These are phyloP conservation scores for Ogataea zsoltii DNA, from an alignment of 805 yeast species.

Conservation along the genomic window DNA sequence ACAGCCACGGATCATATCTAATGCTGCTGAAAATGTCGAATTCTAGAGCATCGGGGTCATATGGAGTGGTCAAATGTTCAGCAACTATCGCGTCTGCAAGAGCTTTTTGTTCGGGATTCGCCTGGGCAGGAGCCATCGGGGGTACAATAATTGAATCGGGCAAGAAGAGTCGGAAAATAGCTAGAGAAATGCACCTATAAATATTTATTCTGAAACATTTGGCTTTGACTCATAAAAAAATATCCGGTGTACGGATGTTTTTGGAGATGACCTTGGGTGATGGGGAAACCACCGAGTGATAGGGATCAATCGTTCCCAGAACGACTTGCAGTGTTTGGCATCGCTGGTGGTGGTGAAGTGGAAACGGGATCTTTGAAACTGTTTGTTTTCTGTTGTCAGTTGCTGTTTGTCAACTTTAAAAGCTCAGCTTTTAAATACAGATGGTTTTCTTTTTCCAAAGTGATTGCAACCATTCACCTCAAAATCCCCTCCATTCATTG, in stretches of 20 bases:
- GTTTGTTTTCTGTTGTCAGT: too few species aligned
- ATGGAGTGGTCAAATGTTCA: slow-evolving; percentile 15
- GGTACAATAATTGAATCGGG: background rate
- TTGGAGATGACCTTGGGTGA: too few species aligned
- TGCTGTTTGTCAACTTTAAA: too few species aligned
- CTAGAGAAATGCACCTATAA: background rate
- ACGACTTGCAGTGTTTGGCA: too few species aligned
- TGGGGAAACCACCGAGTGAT: too few species aligned
- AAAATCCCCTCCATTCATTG: too few species aligned
- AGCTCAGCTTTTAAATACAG: too few species aligned
- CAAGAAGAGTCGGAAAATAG: background rate
- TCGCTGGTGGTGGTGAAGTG: too few species aligned
- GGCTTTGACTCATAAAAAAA: background rate
- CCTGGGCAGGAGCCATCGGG: background rate
- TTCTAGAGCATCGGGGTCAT: slow-evolving; percentile 18
- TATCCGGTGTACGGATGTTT: background rate
- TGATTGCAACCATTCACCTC: too few species aligned
- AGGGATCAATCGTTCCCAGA: too few species aligned
- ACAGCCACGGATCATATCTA: slow-evolving; percentile 68
- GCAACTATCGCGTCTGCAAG: slow-evolving; percentile 8
- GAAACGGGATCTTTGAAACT: too few species aligned
- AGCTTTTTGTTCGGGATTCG: slow-evolving; percentile 4
- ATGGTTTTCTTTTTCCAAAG: too few species aligned
- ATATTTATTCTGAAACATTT: background rate
- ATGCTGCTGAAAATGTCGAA: slow-evolving; percentile 70